Conservation (phyloP, 768 basidiomycete genomes). For the Pleurotus salmoneostramineus region DNA sequence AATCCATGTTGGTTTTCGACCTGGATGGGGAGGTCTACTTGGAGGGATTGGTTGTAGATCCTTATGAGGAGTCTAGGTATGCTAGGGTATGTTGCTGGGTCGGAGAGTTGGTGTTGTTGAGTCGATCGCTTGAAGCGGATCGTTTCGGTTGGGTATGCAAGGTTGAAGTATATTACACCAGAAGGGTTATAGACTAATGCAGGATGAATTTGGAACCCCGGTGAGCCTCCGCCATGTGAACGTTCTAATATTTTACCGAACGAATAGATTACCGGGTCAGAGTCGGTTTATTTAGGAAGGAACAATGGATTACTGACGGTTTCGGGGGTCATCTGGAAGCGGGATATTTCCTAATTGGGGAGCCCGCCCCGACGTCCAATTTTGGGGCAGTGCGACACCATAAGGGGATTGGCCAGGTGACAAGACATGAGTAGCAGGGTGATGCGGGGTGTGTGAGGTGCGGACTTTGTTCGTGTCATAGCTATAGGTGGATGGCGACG, state of each 20-base stretch:
- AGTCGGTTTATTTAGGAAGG: no score
- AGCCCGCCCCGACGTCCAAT: background rate
- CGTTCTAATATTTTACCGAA: background rate
- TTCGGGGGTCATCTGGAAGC: conserved; percentile 1
- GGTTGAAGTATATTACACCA: conserved; percentile 15
- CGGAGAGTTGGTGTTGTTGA: conserved; percentile 8
- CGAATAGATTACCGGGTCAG: background rate
- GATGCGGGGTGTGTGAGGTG: background rate
- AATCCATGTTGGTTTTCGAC: conserved; percentile 14
- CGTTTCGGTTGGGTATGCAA: conserved; percentile 9
- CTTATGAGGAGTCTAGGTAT: conserved; percentile 8
- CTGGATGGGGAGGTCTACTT: conserved; percentile 3
- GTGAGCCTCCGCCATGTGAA: background rate
- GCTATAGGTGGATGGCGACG: conserved; percentile 3
- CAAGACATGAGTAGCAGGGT: background rate
- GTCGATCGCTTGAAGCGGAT: conserved; percentile 11
- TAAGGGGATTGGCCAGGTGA: conserved; percentile 6
- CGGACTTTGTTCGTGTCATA: background rate
- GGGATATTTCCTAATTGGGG: conserved; percentile 7
- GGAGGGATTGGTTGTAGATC: background rate
- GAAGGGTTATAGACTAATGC: conserved; percentile 13
- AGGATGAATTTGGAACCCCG: conserved; percentile 8
- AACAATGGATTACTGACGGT: background rate
- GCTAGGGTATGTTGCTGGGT: conserved; percentile 9
- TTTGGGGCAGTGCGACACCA: background rate